Conservation (phyloP, 805 yeast species). For the Saccharomycopsis malanga region DNA sequence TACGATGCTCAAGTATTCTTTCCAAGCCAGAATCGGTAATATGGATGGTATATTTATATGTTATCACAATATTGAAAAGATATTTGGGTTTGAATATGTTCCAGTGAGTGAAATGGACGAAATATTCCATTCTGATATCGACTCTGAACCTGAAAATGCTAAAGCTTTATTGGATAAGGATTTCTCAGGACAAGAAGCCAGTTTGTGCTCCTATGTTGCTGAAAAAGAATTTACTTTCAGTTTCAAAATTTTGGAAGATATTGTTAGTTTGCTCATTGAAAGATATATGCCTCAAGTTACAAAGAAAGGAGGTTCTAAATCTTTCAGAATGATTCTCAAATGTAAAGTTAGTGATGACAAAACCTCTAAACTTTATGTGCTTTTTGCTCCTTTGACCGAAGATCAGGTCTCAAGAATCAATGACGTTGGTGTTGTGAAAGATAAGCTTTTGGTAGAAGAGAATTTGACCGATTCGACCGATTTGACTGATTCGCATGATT, state of each 20-base stretch:
- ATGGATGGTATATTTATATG: constrained; percentile 97
- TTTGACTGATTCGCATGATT: too few species aligned
- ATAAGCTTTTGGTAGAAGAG: constrained; percentile 22
- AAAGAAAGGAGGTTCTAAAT: constrained; percentile 16
- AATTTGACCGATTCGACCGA: constrained; percentile 8
- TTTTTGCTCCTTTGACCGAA: constrained; percentile 30
- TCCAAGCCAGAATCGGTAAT: constrained; percentile 90
- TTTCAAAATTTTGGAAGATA: constrained; percentile 41
- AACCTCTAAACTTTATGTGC: constrained; percentile 28
- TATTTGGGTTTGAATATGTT: constrained; percentile 87
- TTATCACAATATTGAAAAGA: constrained; percentile 70
- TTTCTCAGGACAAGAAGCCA: constrained; percentile 22
- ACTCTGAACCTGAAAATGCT: not conserved
- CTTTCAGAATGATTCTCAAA: constrained; percentile 33
- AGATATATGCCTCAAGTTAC: constrained; percentile 25
- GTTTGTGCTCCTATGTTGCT: constrained; percentile 45
- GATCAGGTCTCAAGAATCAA: constrained; percentile 26
- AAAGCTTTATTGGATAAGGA: constrained; percentile 22
- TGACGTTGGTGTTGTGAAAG: constrained; percentile 17
- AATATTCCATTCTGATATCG: constrained; percentile 36
- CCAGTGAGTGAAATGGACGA: constrained; percentile 69
- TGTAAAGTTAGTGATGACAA: constrained; percentile 21
- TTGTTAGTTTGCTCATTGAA: constrained; percentile 35
- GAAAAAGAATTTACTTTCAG: constrained; percentile 62
- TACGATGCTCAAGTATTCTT: constrained; percentile 72